Base-by-base conservation (phyloP, 1,139 yeast species). In the Lodderomyces parapsilosis region DNA sequence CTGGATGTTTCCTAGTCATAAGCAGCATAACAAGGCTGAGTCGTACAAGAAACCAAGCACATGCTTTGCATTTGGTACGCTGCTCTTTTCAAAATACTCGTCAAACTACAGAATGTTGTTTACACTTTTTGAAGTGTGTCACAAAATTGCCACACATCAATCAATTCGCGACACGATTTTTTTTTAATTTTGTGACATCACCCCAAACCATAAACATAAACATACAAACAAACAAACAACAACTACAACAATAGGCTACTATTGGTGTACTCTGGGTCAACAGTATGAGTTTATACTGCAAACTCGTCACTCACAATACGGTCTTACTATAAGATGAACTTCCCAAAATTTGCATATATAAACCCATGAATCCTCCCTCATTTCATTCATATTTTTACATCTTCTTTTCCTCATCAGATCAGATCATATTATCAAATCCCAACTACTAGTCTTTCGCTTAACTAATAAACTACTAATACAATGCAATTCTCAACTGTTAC, bases 401-500 rank as follows among this genome's bases (percentile, higher is more conserved):
- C 19, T 17, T 30, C 11, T 17, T 15, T 30, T 30, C 33, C 11
- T 30, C 33, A 30, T 30, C 33, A 30, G 33, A 30, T 30, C 33
- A 30, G 33, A 30, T 30, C 33, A 30, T n/a, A n/a, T 30, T 30
- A 30, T 36, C 27, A 48, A n/a, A 45, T 52, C 31, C 63, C 57
- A 58, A 62, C 65, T 58, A 53, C 46, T 52, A 50, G 64, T 61
- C 68, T 49, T 54, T 63, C 68, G 65, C 52, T 59, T 47, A 55
- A 42, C 43, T 14, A 4, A 27, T 24, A 3, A 20, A 15, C 50
- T 54, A 43, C 51, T 9, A 42, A 45, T 44, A 50, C 55, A 64
- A 68, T 68, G 74, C 71, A 68, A 68, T 72, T 71, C 72, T 62
- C 76, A 62, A 65, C 66, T 52, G 65, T 71, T 70, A 72, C 76